phyloP scores from a whole-genome alignment of 2,329 filamentous ascomycete species.

The Venturia effusa region DNA sequence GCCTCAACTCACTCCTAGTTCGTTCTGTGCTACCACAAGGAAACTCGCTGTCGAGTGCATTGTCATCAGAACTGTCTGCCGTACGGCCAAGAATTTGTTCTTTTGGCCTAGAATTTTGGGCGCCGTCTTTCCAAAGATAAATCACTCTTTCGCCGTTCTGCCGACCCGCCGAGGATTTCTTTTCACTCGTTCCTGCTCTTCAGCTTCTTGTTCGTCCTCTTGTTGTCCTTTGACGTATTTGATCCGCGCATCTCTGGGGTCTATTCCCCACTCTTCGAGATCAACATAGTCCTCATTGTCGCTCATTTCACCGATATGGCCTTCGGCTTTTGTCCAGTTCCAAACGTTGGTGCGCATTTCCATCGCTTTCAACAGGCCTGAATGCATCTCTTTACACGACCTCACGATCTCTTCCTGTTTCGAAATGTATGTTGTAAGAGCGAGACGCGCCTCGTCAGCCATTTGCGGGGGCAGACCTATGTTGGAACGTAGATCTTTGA shows the following conservation, averaged over 20 bases:
- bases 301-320: conserved; percentile 66
- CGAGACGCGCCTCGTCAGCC: conserved; percentile 65
- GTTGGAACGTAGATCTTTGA: conserved; percentile 53
- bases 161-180: conserved; percentile 5
- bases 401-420: conserved; percentile 79
- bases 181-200: conserved; percentile 7
- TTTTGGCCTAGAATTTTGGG: not conserved
- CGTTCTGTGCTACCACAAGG: too few species aligned
- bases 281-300: conserved; percentile 89
- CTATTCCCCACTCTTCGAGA: conserved; percentile 63
- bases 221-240: conserved; percentile 9
- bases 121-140: not conserved
- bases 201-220: conserved; percentile 8
- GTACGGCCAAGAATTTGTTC: not conserved
- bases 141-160: conserved; percentile 4
- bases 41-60: too few species aligned
- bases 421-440: conserved; percentile 68
- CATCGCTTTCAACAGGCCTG: conserved; percentile 62
- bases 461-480: conserved; percentile 57
- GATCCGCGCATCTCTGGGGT: conserved; percentile 5
- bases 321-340: conserved; percentile 69
- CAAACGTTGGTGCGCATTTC: conserved; percentile 60
- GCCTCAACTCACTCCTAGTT: not conserved
- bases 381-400: conserved; percentile 55
- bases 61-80: not conserved